These are phyloP conservation scores for Pseudomassariella vexata DNA, from an alignment of 2,329 filamentous ascomycete genomes.

Conservation along the genomic window DNA sequence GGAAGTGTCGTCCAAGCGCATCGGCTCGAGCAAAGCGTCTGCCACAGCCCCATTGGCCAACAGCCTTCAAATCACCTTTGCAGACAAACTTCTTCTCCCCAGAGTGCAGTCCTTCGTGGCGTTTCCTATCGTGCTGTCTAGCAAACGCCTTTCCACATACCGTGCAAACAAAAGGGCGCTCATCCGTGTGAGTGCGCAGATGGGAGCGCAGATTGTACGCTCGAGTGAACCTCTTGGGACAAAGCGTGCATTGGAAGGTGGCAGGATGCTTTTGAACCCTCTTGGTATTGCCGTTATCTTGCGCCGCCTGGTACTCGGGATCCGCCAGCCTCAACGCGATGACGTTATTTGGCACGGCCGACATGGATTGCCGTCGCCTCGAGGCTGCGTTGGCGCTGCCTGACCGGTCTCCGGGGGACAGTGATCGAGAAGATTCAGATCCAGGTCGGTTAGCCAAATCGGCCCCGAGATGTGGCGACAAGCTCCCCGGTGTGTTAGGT, in stretches of 20 bases:
- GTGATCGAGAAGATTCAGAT: slow-evolving; percentile 29
- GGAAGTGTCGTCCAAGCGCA: slow-evolving; percentile 88
- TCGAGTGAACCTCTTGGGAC: slow-evolving; percentile 91
- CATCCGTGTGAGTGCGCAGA: slow-evolving; percentile 91
- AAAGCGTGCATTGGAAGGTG: slow-evolving; percentile 90
- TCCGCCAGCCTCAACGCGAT: slow-evolving; percentile 89
- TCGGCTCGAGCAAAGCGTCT: slow-evolving; percentile 92
- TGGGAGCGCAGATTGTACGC: slow-evolving; percentile 97
- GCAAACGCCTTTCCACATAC: slow-evolving; percentile 97
- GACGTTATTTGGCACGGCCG: slow-evolving; percentile 54
- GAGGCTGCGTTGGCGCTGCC: slow-evolving; percentile 37
- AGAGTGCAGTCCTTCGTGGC: slow-evolving; percentile 91
- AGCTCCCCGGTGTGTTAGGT: slow-evolving; percentile 31
- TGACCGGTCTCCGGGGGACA: slow-evolving; percentile 54
- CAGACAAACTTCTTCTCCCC: slow-evolving; percentile 99
- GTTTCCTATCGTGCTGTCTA: slow-evolving; percentile 92
- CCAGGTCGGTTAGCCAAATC: slow-evolving; percentile 38
- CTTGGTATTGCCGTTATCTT: slow-evolving; percentile 58
- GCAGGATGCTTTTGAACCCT: slow-evolving; percentile 96
- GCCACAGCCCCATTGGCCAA: slow-evolving; percentile 86
- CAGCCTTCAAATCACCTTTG: slow-evolving; percentile 79
- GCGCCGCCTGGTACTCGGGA: slow-evolving; percentile 70
- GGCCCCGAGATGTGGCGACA: slow-evolving; percentile 46
- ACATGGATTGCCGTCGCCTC: slow-evolving; percentile 57
- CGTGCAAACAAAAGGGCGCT: slow-evolving; percentile 93